phyloP scores from a whole-genome alignment of 139 green algal species.

The Yamagishiella unicocca region DNA sequence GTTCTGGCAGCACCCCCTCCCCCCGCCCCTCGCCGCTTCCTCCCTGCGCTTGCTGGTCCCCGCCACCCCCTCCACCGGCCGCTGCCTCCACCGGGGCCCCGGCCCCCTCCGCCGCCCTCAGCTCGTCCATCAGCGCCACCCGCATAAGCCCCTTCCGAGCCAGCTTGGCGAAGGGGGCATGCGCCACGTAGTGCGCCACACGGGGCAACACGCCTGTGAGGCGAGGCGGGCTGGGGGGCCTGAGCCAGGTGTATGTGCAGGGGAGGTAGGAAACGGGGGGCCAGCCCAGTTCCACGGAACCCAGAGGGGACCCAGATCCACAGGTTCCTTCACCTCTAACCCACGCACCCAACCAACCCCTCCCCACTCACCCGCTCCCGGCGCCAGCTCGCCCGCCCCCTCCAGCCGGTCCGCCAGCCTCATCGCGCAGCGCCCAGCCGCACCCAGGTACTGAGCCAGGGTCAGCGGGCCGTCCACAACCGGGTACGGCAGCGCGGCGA shows the following conservation, averaged over 20 bases:
- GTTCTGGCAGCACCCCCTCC: neutral
- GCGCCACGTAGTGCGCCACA: constrained; percentile 72
- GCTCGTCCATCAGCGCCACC: constrained; percentile 73
- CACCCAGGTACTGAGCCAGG: constrained; percentile 48
- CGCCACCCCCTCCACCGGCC: neutral
- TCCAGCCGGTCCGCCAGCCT: constrained; percentile 12
- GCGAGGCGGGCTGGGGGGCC: neutral
- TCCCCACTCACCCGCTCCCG: constrained; percentile 2
- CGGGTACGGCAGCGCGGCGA: constrained; percentile 68
- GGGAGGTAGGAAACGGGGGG: neutral
- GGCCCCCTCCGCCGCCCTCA: neutral
- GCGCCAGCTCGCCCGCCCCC: constrained; percentile 18
- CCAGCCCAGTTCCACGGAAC: no score
- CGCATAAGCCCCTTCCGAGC: constrained; percentile 81
- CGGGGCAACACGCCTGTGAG: constrained; percentile 54
- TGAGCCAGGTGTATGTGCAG: neutral
- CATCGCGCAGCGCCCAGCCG: constrained; percentile 36
- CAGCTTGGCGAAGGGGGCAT: constrained; percentile 87
- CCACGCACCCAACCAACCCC: neutral
- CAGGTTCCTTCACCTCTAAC: neutral
- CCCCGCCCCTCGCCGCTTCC: neutral
- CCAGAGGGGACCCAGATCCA: no score
- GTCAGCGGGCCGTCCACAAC: constrained; percentile 63
- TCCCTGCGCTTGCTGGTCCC: neutral
- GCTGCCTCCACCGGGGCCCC: neutral